Conservation (phyloP, 345 rosid species). For the Syzygium jambos region DNA sequence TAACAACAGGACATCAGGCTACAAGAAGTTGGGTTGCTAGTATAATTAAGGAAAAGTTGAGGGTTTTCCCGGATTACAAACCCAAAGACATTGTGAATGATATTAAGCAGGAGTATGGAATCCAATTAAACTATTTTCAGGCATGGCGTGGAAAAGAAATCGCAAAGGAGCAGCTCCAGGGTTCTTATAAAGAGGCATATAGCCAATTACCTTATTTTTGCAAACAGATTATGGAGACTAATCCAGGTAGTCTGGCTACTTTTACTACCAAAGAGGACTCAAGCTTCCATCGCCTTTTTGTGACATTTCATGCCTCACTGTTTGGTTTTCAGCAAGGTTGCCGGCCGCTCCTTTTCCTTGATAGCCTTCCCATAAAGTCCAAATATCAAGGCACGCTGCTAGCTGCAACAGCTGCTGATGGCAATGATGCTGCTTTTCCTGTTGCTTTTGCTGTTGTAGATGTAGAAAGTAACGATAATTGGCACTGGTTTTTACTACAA, state of each 20-base stretch:
- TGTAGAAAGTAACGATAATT: slow-evolving; percentile 66
- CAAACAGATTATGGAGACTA: slow-evolving; percentile 74
- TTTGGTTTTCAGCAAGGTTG: slow-evolving; percentile 75
- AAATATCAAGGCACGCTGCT: slow-evolving; percentile 85
- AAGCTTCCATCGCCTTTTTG: slow-evolving; percentile 86
- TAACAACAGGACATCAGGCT: slow-evolving; percentile 70
- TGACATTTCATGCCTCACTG: slow-evolving; percentile 75
- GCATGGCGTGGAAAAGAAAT: slow-evolving; percentile 98
- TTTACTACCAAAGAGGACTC: slow-evolving; percentile 88
- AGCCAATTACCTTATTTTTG: slow-evolving; percentile 70
- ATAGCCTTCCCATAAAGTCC: slow-evolving; percentile 68
- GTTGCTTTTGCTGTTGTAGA: slow-evolving; percentile 83
- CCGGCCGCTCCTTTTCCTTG: slow-evolving; percentile 88
- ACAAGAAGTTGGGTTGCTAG: slow-evolving; percentile 96
- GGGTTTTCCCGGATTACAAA: slow-evolving; percentile 72
- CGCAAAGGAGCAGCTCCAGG: slow-evolving; percentile 94
- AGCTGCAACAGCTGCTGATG: slow-evolving; percentile 88
- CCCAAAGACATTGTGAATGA: slow-evolving; percentile 90
- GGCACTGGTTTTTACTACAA: slow-evolving; percentile 93
- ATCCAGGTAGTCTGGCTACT: slow-evolving; percentile 80
- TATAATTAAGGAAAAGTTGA: slow-evolving; percentile 84
- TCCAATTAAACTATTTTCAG: slow-evolving; percentile 83
- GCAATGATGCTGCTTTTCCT: slow-evolving; percentile 71
- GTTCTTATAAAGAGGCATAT: slow-evolving; percentile 88
- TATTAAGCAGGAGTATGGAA: slow-evolving; percentile 80